These are phyloP conservation scores for Vigna unguiculata DNA, from an alignment of 306 rosid genomes.

Conservation along the genomic window DNA sequence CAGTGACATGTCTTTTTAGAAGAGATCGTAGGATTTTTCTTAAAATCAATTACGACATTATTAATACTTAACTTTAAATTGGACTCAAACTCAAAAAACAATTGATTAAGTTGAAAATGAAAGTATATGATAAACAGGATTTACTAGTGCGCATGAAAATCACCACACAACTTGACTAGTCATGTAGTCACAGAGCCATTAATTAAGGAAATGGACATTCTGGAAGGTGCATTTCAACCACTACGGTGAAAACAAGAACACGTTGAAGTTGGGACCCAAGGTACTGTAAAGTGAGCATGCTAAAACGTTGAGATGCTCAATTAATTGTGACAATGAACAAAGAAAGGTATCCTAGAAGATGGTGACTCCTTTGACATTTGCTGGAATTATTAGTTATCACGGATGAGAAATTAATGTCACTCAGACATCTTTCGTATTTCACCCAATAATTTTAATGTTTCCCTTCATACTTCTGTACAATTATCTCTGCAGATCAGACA, in stretches of 20 bases:
- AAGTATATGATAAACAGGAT: too few relatives aligned
- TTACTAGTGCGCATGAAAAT: slow-evolving; percentile 16
- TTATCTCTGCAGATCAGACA: neutral
- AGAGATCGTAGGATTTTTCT: too few relatives aligned
- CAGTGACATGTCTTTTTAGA: too few relatives aligned
- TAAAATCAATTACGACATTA: too few relatives aligned
- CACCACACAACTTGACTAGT: neutral
- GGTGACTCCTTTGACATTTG: slow-evolving; percentile 41
- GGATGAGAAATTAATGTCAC: slow-evolving; percentile 24
- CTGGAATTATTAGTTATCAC: slow-evolving; percentile 2
- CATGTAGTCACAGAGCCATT: slow-evolving; percentile 23
- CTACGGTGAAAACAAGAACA: neutral
- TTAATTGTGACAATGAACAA: slow-evolving; percentile 40
- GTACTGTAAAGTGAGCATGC: slow-evolving; percentile 27
- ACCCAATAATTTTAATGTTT: neutral
- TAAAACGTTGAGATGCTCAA: slow-evolving; percentile 38
- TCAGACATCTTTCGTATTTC: slow-evolving; percentile 13
- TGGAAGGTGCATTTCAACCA: neutral
- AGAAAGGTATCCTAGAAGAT: slow-evolving; percentile 38
- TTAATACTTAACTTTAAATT: too few relatives aligned
- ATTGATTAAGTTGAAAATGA: too few relatives aligned
- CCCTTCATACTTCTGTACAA: neutral
- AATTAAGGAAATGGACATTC: slow-evolving; percentile 12
- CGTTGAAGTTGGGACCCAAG: slow-evolving; percentile 37
- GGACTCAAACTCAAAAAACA: too few relatives aligned